Percentiles rank a stretch among this genome's conserved stretches.
Conservation (phyloP, 164 flowering plant species). For the Magnolia officinalis region DNA sequence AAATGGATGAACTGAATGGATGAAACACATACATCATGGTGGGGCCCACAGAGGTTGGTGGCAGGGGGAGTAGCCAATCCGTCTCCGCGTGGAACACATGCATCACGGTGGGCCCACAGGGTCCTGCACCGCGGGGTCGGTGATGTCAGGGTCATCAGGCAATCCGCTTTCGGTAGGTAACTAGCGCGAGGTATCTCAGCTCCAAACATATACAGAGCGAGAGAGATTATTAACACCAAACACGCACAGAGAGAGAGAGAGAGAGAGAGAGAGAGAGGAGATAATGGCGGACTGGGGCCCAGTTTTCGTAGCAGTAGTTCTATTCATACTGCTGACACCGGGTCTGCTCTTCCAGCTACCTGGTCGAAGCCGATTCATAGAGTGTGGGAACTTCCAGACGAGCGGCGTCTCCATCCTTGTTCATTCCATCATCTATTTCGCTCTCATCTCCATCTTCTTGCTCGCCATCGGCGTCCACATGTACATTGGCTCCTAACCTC, state of each 20-base stretch:
- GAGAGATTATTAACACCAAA: no score
- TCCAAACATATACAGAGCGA: no score
- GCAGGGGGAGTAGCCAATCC: no score
- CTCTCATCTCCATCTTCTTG: constrained; percentile 20
- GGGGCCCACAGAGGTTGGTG: no score
- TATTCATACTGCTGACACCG: constrained; percentile 29
- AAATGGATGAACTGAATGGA: no score
- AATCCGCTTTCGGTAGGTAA: no score
- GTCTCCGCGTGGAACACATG: no score
- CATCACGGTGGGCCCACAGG: no score
- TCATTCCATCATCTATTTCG: constrained; percentile 25
- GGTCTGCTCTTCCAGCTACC: constrained; percentile 26
- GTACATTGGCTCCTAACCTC: constrained; percentile 34
- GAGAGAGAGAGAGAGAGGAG: neutral
- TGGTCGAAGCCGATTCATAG: constrained; percentile 17
- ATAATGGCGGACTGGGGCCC: constrained; percentile 42
- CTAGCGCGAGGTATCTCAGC: no score
- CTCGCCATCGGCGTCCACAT: constrained; percentile 39
- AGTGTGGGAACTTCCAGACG: constrained; percentile 32
- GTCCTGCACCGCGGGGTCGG: no score
- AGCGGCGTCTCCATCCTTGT: constrained; percentile 28
- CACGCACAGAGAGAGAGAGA: neutral
- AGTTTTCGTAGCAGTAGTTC: constrained; percentile 30
- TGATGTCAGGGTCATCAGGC: no score
- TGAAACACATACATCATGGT: no score